Conservation (phyloP, 495 filamentous ascomycete genomes). For the Talaromyces ruber region DNA sequence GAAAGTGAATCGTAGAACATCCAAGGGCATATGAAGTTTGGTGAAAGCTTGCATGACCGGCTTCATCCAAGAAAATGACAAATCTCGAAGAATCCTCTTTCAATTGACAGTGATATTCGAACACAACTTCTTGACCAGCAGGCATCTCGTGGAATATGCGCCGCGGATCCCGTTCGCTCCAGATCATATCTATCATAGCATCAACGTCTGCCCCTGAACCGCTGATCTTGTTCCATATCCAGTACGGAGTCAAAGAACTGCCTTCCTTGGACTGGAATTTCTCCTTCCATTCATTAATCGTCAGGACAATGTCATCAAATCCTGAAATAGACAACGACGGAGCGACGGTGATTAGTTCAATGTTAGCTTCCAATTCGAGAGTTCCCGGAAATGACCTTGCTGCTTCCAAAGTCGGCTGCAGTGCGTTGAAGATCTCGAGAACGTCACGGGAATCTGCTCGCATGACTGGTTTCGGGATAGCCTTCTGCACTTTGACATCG, state of each 20-base stretch:
- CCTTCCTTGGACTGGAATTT: slow-evolving; percentile 15
- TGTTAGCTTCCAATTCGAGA: slow-evolving; percentile 23
- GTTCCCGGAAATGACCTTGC: slow-evolving; percentile 20
- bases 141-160: slow-evolving; percentile 23
- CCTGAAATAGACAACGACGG: slow-evolving; percentile 10
- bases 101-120: slow-evolving; percentile 42
- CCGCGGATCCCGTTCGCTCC: slow-evolving; percentile 13
- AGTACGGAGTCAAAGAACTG: slow-evolving; percentile 12
- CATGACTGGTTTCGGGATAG: not conserved
- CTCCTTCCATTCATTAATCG: slow-evolving; percentile 16
- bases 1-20: slow-evolving; percentile 31
- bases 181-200: slow-evolving; percentile 24
- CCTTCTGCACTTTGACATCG: not conserved
- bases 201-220: slow-evolving; percentile 27
- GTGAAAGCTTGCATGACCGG: slow-evolving; percentile 16
- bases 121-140: slow-evolving; percentile 25
- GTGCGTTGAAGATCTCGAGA: slow-evolving; percentile 12
- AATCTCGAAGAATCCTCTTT: slow-evolving; percentile 18
- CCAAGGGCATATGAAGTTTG: slow-evolving; percentile 15
- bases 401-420: slow-evolving; percentile 17
- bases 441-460: not conserved
- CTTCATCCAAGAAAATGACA: slow-evolving; percentile 40
- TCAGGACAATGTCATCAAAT: slow-evolving; percentile 3
- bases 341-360: slow-evolving; percentile 21
- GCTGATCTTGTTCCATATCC: slow-evolving; percentile 26